Conservation (phyloP, 345 rosid species). For the Citrus maxima region DNA sequence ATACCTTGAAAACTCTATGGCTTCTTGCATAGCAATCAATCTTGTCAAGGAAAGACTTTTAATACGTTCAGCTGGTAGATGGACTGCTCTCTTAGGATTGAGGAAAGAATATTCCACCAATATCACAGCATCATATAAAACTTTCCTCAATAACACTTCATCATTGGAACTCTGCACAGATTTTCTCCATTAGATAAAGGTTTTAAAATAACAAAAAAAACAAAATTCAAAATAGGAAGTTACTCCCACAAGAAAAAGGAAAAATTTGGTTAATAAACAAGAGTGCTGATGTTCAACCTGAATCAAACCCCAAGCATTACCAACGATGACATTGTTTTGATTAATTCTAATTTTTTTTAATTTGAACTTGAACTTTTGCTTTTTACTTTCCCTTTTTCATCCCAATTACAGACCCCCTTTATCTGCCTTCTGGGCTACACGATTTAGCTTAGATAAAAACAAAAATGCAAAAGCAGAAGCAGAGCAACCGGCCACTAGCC, state of each 20-base stretch:
- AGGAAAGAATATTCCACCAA: slow-evolving; percentile 56
- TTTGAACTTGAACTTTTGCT: background rate
- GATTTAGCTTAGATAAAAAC: no score
- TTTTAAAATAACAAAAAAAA: background rate
- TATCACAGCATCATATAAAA: slow-evolving; percentile 44
- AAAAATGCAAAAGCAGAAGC: background rate
- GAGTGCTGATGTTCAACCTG: no score
- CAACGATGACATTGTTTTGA: no score
- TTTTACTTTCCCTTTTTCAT: background rate
- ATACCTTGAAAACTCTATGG: slow-evolving; percentile 50
- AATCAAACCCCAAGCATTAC: no score
- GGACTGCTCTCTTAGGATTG: slow-evolving; percentile 17
- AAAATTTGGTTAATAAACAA: background rate
- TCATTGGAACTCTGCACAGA: slow-evolving; percentile 44
- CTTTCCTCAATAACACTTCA: slow-evolving; percentile 32
- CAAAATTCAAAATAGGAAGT: background rate
- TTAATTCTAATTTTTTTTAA: no score
- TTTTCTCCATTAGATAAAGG: background rate
- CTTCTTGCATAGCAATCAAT: slow-evolving; percentile 46
- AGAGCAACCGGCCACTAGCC: background rate
- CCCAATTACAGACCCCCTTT: background rate
- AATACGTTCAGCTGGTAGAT: slow-evolving; percentile 25
- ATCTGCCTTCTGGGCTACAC: background rate
- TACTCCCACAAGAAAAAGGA: background rate
- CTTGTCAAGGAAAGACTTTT: slow-evolving; percentile 42